These are phyloP conservation scores for Gracilaria caudata DNA, from an alignment of 23 red algal species.

Conservation along the genomic window DNA sequence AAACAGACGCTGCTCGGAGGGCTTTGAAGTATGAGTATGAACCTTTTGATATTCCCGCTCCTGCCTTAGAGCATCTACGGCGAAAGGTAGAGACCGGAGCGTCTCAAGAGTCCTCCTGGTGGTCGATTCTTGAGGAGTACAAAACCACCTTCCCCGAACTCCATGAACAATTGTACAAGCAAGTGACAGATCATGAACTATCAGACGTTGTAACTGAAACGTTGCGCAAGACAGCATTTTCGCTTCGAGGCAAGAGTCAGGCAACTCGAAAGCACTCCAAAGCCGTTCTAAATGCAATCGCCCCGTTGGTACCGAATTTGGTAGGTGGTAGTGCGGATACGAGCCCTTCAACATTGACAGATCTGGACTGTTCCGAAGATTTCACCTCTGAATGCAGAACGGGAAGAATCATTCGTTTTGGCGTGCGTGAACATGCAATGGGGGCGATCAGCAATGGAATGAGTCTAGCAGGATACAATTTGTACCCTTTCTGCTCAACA, in stretches of 20 bases:
- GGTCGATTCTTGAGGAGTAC: constrained; percentile 62
- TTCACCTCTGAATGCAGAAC: constrained; percentile 38
- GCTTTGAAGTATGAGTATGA: constrained; percentile 77
- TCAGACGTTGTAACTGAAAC: constrained; percentile 42
- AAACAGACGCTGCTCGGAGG: constrained; percentile 72
- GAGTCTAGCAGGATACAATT: constrained; percentile 48
- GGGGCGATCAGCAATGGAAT: constrained; percentile 85
- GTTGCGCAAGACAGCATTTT: constrained; percentile 47
- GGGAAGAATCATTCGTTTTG: constrained; percentile 86
- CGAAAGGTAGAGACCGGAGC: constrained; percentile 37
- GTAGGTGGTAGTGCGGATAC: constrained; percentile 95
- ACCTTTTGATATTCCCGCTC: constrained; percentile 84
- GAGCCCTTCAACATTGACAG: constrained; percentile 86
- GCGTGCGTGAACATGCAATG: constrained; percentile 96
- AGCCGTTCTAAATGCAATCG: constrained; percentile 78
- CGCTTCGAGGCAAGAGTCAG: constrained; percentile 43
- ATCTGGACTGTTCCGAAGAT: constrained; percentile 72
- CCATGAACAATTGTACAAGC: constrained; percentile 53
- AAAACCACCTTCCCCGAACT: constrained; percentile 72
- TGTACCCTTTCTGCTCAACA: constrained; percentile 90
- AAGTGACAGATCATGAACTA: constrained; percentile 58
- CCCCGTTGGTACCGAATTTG: constrained; percentile 67
- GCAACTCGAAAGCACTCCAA: constrained; percentile 90
- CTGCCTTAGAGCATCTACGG: constrained; percentile 69
- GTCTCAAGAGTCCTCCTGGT: constrained; percentile 65